Evolutionary conservation across 192 early-diverging fungal genomes (phyloP).

Genomic region (Coemansia sp.): DNA sequence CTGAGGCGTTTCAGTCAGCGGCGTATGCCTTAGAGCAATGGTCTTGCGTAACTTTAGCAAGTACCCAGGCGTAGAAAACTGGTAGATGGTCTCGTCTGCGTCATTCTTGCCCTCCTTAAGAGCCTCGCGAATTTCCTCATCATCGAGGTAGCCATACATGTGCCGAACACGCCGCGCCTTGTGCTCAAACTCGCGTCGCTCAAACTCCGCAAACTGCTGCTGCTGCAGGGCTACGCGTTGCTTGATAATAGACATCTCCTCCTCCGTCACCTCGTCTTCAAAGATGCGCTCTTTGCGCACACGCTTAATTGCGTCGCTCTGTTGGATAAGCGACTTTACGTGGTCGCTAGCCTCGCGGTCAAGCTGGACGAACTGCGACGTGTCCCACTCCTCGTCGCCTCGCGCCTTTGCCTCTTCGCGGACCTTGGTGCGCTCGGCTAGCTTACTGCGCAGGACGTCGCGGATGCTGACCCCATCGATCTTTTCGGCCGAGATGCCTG

Average conservation of each 20-base stretch:
- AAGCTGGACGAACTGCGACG: conserved; percentile 56
- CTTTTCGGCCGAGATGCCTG: neutral
- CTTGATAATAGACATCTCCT: conserved; percentile 89
- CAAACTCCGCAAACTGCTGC: conserved; percentile 87
- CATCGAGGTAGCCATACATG: conserved; percentile 76
- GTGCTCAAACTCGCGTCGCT: conserved; percentile 76
- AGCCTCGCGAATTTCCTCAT: conserved; percentile 86
- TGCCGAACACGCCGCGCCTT: conserved; percentile 78
- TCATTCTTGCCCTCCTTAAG: conserved; percentile 79
- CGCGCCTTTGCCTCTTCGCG: conserved; percentile 39
- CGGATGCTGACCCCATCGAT: conserved; percentile 37
- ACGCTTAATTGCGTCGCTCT: conserved; percentile 73
- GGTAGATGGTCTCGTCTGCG: conserved; percentile 89
- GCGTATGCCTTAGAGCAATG: conserved; percentile 69
- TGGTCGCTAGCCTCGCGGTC: conserved; percentile 58
- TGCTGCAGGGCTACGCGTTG: conserved; percentile 90
- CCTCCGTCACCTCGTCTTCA: conserved; percentile 86
- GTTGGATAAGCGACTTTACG: conserved; percentile 56
- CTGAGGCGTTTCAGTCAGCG: conserved; percentile 50
- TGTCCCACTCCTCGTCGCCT: conserved; percentile 54
- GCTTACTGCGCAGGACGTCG: conserved; percentile 51
- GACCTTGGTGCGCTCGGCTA: conserved; percentile 24
- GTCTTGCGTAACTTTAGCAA: conserved; percentile 66
- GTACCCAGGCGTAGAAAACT: conserved; percentile 79
- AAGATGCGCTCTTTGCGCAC: conserved; percentile 89